These are phyloP conservation scores for Pestalotiopsis sp. DNA, from an alignment of 2,329 filamentous ascomycete genomes.

Conservation along the genomic window DNA sequence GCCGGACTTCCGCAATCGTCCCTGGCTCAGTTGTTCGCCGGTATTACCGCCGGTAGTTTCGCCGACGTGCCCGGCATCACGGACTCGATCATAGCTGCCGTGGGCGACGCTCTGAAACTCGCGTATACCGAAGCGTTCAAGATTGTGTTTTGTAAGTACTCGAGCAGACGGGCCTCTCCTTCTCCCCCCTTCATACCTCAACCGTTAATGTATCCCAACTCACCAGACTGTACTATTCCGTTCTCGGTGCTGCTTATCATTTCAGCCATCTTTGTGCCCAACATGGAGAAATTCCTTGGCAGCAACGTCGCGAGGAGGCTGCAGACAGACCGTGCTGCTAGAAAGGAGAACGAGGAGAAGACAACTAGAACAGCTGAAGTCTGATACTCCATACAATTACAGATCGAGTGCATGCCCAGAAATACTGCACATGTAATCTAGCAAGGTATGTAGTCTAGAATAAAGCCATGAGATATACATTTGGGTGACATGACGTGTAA, in stretches of 20 bases:
- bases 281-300: constrained; percentile 45
- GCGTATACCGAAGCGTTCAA: constrained; percentile 43
- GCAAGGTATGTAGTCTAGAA: too few relatives aligned
- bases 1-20: constrained; percentile 37
- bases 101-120: constrained; percentile 28
- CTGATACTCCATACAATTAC: not conserved
- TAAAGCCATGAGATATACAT: too few relatives aligned
- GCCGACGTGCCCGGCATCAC: constrained; percentile 36
- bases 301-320: constrained; percentile 46
- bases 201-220: not conserved
- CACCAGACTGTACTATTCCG: constrained; percentile 28
- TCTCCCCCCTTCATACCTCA: too few relatives aligned
- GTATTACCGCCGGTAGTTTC: not conserved
- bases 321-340: constrained; percentile 26
- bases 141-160: constrained; percentile 39
- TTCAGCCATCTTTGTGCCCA: constrained; percentile 39
- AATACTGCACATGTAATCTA: not conserved
- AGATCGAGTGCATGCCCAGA: not conserved
- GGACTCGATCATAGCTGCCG: constrained; percentile 33
- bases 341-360: not conserved
- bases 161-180: not conserved
- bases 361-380: not conserved
- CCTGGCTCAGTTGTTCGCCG: constrained; percentile 33
- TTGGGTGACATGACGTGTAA: too few relatives aligned
- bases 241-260: constrained; percentile 38